Evolutionary conservation across 495 filamentous ascomycete species (phyloP), one percentile per base, ranked within the genome.

Genomic region (Penicillium tannophilum): DNA sequence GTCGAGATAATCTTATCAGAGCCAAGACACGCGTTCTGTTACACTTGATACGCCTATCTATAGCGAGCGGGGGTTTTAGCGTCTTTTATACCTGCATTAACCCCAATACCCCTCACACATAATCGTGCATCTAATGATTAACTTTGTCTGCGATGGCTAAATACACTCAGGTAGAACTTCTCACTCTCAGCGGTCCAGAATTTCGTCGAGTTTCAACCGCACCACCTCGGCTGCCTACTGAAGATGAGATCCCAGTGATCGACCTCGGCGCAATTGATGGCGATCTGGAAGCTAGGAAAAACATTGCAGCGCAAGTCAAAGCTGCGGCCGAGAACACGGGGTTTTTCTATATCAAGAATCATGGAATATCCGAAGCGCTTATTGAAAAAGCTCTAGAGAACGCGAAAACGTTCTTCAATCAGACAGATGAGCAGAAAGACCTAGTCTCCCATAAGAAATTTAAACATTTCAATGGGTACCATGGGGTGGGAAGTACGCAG

Each of bases 181-280:
- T 67, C 33, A 71, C 65, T 0, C 55, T 66, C 11, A 63, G 55
- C 20, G 72, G 72, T 2, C 61, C 68, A 3, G 68, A 62, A 31
- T 74, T 56, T 53, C 72, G 72, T 6, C 65, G 68, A 12, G 72
- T 75, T 6, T 75, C 70, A 20, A 72, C 72, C 12, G 67, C 70
- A 1, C 68, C 68, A 17, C 70, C 72, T 4, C 63, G 72, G 2
- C 54, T 35, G 1, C 65, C 72, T 10, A 69, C 66, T 6, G 62
- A 68, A 12, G 80, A 84, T 31, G 84, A 86, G 64, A 83, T 87
- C 50, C 83, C 84, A 1, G 68, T 86, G 28, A 79, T 84, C 51
- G 81, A 85, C 57, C 66, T 84, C 5, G 51, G 65, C 1, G 57
- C 59, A n/a, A 71, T 83, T 43, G 72, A 78, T 57, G 72, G 71